phyloP scores from a whole-genome alignment of 2,329 filamentous ascomycete species.

The Macroventuria anomochaeta region DNA sequence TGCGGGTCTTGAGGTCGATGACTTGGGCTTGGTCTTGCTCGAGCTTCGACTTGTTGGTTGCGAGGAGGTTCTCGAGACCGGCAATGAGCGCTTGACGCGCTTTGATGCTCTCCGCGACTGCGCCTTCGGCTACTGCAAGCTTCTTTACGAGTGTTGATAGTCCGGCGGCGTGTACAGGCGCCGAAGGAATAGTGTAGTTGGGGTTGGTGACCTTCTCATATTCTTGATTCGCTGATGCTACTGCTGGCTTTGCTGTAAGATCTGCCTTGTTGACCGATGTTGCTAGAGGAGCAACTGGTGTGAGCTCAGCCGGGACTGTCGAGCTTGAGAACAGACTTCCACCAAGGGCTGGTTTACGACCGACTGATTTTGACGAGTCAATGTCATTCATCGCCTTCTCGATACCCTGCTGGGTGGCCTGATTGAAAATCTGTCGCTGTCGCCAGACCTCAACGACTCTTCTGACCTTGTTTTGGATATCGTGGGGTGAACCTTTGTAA shows the following conservation, averaged over 20 bases:
- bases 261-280: slow-evolving; percentile 76
- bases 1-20: slow-evolving; percentile 69
- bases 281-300: slow-evolving; percentile 75
- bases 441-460: slow-evolving; percentile 96
- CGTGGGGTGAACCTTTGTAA: slow-evolving; percentile 82
- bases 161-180: slow-evolving; percentile 89
- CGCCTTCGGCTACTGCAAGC: slow-evolving; percentile 84
- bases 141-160: slow-evolving; percentile 89
- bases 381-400: slow-evolving; percentile 74
- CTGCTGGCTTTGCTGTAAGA: slow-evolving; percentile 68
- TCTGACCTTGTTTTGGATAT: slow-evolving; percentile 85
- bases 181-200: slow-evolving; percentile 70
- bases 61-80: slow-evolving; percentile 82
- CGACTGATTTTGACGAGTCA: slow-evolving; percentile 54
- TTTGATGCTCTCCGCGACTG: slow-evolving; percentile 87
- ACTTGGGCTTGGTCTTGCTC: slow-evolving; percentile 71
- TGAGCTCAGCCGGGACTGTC: slow-evolving; percentile 76
- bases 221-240: slow-evolving; percentile 77
- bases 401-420: slow-evolving; percentile 77
- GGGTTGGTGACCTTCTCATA: slow-evolving; percentile 84
- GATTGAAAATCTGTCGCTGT: slow-evolving; percentile 82
- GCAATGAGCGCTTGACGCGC: slow-evolving; percentile 78
- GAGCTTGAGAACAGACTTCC: slow-evolving; percentile 73
- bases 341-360: slow-evolving; percentile 65
- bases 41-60: slow-evolving; percentile 73